These are phyloP conservation scores for Dryas alaskensis DNA, from an alignment of 306 rosid species.

Conservation along the genomic window DNA sequence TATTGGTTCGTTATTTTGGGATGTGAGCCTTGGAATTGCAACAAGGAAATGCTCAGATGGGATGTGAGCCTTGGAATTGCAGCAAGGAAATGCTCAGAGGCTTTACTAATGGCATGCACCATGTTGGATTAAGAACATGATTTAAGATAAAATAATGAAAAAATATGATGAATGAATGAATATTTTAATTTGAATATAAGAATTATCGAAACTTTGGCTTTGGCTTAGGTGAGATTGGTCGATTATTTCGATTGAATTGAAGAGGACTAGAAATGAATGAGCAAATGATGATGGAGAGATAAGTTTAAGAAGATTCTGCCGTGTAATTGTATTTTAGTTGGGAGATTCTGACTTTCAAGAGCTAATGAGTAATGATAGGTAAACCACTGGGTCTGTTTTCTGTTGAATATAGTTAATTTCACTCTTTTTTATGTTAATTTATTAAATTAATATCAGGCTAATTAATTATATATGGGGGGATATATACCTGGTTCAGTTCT, in stretches of 20 bases:
- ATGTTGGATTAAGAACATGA: not conserved
- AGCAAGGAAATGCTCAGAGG: constrained; percentile 3
- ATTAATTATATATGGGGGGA: not conserved
- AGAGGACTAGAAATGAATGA: constrained; percentile 20
- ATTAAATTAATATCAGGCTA: not conserved
- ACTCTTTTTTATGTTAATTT: constrained; percentile 20
- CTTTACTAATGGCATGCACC: constrained; percentile 7
- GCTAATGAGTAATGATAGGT: constrained; percentile 52
- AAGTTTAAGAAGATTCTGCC: constrained; percentile 67
- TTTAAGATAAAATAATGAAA: constrained; percentile 4
- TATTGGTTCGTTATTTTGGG: constrained; percentile 32
- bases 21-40: constrained; percentile 10
- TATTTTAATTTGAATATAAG: not conserved
- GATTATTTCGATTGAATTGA: not conserved
- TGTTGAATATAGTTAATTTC: constrained; percentile 18
- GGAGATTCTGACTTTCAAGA: constrained; percentile 51
- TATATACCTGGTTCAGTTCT: not conserved
- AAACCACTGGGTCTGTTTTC: constrained; percentile 37
- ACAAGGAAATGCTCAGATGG: constrained; percentile 7
- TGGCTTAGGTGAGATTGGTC: constrained; percentile 28
- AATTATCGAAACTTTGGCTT: constrained; percentile 15
- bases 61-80: constrained; percentile 12
- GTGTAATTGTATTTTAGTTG: constrained; percentile 28
- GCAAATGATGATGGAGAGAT: constrained; percentile 11
- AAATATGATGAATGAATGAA: constrained; percentile 16